phyloP scores from a whole-genome alignment of 2,329 filamentous ascomycete genomes.

The Cladosporium austrohemisphaericum region DNA sequence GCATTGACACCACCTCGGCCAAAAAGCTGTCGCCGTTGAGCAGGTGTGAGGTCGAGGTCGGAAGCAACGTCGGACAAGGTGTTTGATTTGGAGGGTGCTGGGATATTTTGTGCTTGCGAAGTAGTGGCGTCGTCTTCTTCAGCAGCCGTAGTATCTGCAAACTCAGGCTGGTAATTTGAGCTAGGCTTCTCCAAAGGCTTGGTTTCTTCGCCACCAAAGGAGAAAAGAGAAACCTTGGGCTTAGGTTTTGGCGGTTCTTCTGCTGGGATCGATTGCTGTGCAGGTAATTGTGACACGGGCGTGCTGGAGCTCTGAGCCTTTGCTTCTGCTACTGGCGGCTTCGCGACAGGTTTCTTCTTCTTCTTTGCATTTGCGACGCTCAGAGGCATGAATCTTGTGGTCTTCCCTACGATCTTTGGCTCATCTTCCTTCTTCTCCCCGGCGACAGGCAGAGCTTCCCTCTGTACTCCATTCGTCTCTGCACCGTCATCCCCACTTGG shows the following conservation, averaged over 20 bases:
- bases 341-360: constrained; percentile 58
- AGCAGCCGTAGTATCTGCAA: constrained; percentile 15
- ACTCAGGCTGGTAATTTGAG: constrained; percentile 38
- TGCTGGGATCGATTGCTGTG: neutral
- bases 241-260: constrained; percentile 10
- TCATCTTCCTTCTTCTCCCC: constrained; percentile 43
- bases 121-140: neutral
- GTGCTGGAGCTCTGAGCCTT: neutral
- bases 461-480: neutral
- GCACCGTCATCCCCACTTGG: constrained; percentile 25
- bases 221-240: constrained; percentile 24
- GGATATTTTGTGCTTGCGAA: constrained; percentile 7
- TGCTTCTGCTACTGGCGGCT: neutral
- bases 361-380: constrained; percentile 74
- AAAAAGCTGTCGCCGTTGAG: constrained; percentile 78
- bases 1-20: constrained; percentile 56
- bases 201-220: constrained; percentile 53
- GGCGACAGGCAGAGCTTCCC: neutral
- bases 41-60: constrained; percentile 72
- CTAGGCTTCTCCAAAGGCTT: constrained; percentile 15
- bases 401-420: constrained; percentile 69
- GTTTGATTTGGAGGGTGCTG: constrained; percentile 36
- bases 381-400: constrained; percentile 83
- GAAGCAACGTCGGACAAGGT: constrained; percentile 69
- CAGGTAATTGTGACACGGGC: neutral